Evolutionary conservation across 805 yeast species (phyloP).

Genomic region (Priceomyces medius): DNA sequence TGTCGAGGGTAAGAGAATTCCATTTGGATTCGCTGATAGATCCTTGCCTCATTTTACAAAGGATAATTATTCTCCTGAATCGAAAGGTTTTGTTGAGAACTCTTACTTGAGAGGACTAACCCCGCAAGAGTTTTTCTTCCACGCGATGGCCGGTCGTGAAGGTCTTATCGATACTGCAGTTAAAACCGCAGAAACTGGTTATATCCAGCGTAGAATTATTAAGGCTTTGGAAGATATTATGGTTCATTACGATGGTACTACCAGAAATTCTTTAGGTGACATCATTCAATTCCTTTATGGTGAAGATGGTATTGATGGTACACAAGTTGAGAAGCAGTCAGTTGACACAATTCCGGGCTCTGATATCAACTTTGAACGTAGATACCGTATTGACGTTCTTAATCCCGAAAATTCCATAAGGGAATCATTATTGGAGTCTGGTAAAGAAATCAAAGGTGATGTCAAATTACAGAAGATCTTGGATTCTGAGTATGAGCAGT

Average conservation of each 20-base stretch:
- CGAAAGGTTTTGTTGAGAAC: conserved; percentile 95
- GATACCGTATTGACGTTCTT: conserved; percentile 85
- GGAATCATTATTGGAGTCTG: conserved; percentile 80
- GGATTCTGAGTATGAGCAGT: conserved; percentile 82
- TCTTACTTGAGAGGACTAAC: conserved; percentile 91
- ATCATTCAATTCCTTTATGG: conserved; percentile 95
- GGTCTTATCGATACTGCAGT: conserved; percentile 99
- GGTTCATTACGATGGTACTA: conserved; percentile 98
- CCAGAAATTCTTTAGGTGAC: conserved; percentile 96
- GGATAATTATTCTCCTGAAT: conserved; percentile 98
- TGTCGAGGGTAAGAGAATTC: conserved; percentile 99
- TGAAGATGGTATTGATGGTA: conserved; percentile 98
- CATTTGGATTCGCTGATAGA: conserved; percentile 95
- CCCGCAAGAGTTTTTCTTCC: conserved; percentile 97
- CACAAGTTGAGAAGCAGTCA: conserved; percentile 95
- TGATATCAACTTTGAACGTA: conserved; percentile 73
- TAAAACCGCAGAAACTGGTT: conserved; percentile 98
- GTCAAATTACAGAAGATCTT: conserved; percentile 74
- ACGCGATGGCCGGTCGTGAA: conserved; percentile 99
- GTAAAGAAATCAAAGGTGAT: conserved; percentile 88
- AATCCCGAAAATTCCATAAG: conserved; percentile 59
- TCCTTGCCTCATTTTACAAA: conserved; percentile 97
- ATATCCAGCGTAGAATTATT: conserved; percentile 95
- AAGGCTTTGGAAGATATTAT: conserved; percentile 95
- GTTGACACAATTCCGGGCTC: conserved; percentile 95